These are phyloP conservation scores for Acanthamoeba castellanii DNA, from an alignment of 208 protist species.

Conservation along the genomic window DNA sequence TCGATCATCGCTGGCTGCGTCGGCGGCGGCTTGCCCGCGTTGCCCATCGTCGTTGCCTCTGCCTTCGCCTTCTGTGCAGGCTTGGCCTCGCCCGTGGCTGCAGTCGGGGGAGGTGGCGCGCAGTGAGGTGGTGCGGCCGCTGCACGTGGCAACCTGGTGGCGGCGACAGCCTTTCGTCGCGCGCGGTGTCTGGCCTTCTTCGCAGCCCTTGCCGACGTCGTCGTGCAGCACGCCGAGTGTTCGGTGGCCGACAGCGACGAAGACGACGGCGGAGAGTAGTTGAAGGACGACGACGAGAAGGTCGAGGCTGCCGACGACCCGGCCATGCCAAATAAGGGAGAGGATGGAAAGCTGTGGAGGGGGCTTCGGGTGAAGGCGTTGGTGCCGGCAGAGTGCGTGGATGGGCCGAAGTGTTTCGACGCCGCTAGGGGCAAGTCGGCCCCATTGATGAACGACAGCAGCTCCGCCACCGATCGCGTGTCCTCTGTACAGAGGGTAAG, in stretches of 20 bases:
- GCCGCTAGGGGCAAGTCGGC: background rate
- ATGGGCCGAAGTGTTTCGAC: background rate
- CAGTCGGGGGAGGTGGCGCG: background rate
- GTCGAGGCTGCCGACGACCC: background rate
- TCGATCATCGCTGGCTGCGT: background rate
- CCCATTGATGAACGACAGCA: conserved; percentile 74
- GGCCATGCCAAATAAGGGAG: background rate
- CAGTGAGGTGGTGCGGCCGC: background rate
- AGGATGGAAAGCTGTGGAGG: background rate
- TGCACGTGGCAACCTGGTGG: background rate
- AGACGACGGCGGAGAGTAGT: background rate
- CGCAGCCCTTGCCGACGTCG: background rate
- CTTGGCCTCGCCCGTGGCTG: too few relatives aligned
- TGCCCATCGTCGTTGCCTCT: background rate
- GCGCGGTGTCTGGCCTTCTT: conserved; percentile 35
- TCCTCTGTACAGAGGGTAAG: background rate
- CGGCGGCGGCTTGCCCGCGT: background rate
- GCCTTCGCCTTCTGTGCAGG: background rate
- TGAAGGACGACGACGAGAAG: background rate
- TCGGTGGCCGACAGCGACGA: background rate
- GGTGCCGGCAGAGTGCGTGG: background rate
- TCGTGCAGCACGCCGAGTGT: background rate
- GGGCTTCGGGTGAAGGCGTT: background rate
- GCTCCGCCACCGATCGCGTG: conserved; percentile 62
- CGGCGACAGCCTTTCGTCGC: background rate